Evolutionary conservation across 1,284 basidiomycete species (phyloP), one percentile per base, ranked within the genome.

Genomic region (Kalmanozyma brasiliensis): DNA sequence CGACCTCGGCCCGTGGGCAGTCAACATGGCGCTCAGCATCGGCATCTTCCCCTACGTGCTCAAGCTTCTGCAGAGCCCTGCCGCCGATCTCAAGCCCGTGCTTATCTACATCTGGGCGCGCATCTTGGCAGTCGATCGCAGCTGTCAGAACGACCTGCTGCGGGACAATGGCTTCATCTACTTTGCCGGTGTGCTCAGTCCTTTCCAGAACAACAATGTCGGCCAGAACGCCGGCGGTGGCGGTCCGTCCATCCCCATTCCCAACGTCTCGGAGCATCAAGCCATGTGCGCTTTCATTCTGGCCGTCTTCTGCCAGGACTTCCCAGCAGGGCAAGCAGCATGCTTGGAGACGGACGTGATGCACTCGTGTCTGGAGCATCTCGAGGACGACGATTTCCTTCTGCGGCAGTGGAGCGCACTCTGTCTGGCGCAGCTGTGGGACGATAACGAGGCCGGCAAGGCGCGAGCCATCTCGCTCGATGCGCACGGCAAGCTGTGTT

Each of bases 231-330:
- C 51, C 14, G 61, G 56, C 8, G 64, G 47, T 33, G 55, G 38
- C 19, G 51, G 89, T 88, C 45, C 59, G 22, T 63, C 72, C 13
- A 23, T 83, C 20, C 80, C 82, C 22, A 88, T 97, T 24, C 93
- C 94, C 0, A 98, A 98, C 83, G 89, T 90, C 46, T 92, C 92
- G 14, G 95, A 98, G 83, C 94, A 98, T 83, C 92, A 94, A 60
- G 95, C 95, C 0, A 98, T 98, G 95, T 98, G 94, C 80, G 93
- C 94, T 0, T 98, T 98, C 84, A 94, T 98, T 74, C 88, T 98
- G 20, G 88, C 91, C n/a, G 90, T 94, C 24, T 89, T 97, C 60
- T 91, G 91, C 52, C 89, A 95, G 20, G 93, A 94, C 75, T 94
- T 91, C 81, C 87, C 88, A 8, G 87, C 87, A 0, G 95, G 94